A percentile compares a stretch with the other conserved stretches of the same genome.
Conservation (phyloP, 345 rosid genomes). For the Raphanus raphanistrum region DNA sequence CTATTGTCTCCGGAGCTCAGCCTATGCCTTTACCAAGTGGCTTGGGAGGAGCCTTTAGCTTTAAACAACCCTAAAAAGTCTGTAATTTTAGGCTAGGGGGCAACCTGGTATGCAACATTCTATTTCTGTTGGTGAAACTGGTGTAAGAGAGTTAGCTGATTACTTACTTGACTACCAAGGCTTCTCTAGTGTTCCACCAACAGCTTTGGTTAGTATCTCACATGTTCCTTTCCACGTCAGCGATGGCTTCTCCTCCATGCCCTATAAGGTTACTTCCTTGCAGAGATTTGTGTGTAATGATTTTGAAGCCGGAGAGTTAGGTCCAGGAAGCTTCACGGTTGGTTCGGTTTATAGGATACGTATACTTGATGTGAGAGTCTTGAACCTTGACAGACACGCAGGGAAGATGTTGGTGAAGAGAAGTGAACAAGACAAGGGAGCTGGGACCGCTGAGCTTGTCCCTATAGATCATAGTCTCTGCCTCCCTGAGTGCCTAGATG, state of each 20-base stretch:
- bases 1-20: conserved; percentile 68
- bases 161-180: conserved; percentile 72
- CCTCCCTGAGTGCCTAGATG: conserved; percentile 79
- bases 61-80: conserved; percentile 76
- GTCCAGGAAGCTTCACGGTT: conserved; percentile 68
- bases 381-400: conserved; percentile 82
- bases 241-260: conserved; percentile 41
- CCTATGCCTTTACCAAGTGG: conserved; percentile 67
- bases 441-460: conserved; percentile 67
- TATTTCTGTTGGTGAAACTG: conserved; percentile 72
- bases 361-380: conserved; percentile 65
- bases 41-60: conserved; percentile 77
- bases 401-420: conserved; percentile 77
- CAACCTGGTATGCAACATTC: conserved; percentile 77
- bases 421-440: conserved; percentile 30
- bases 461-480: conserved; percentile 92
- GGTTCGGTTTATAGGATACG: conserved; percentile 75
- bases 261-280: conserved; percentile 70
- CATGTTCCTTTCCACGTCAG: conserved; percentile 61
- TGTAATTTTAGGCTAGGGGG: conserved; percentile 65
- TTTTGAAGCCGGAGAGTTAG: conserved; percentile 77
- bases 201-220: conserved; percentile 70
- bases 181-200: conserved; percentile 83
- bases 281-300: conserved; percentile 75
- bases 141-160: conserved; percentile 78